Percentiles rank a stretch among this genome's conserved stretches.
Conservation (phyloP, 1,284 basidiomycete species). For the Leccinum insolens region DNA sequence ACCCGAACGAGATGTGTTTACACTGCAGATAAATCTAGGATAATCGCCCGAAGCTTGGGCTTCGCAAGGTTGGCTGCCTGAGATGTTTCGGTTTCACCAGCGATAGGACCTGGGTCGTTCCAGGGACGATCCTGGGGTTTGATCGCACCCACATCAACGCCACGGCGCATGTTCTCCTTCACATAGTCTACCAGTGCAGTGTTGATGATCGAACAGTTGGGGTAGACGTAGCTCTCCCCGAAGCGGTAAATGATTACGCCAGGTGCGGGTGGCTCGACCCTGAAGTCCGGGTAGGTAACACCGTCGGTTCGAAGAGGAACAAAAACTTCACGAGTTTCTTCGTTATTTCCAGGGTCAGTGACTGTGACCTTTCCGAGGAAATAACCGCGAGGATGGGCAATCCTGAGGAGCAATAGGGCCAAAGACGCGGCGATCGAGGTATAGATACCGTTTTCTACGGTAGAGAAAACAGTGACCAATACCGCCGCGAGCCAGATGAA, state of each 20-base stretch:
- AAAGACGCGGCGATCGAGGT: conserved; percentile 82
- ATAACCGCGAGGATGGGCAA: conserved; percentile 90
- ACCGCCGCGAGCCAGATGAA: conserved; percentile 93
- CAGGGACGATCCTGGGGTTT: conserved; percentile 82
- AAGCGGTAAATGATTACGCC: conserved; percentile 93
- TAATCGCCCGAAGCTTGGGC: conserved; percentile 81
- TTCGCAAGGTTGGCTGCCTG: conserved; percentile 57
- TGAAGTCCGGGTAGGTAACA: conserved; percentile 72
- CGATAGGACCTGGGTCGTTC: conserved; percentile 88
- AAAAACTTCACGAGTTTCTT: conserved; percentile 73
- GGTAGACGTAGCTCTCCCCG: conserved; percentile 93
- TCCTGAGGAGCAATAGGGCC: conserved; percentile 84
- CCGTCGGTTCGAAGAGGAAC: conserved; percentile 72
- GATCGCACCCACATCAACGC: conserved; percentile 69
- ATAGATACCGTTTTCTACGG: conserved; percentile 96
- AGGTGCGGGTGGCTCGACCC: conserved; percentile 80
- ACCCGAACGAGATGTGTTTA: conserved; percentile 40
- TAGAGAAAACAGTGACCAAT: conserved; percentile 85
- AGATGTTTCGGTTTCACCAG: conserved; percentile 49
- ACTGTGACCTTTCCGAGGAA: conserved; percentile 85
- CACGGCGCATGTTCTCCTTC: conserved; percentile 77
- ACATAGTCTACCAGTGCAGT: conserved; percentile 81
- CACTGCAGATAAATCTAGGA: conserved; percentile 92
- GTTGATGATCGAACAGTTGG: conserved; percentile 86
- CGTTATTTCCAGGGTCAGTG: conserved; percentile 35